Evolutionary conservation across 192 early-diverging fungal species (phyloP).

Genomic region (Coemansia sp.): DNA sequence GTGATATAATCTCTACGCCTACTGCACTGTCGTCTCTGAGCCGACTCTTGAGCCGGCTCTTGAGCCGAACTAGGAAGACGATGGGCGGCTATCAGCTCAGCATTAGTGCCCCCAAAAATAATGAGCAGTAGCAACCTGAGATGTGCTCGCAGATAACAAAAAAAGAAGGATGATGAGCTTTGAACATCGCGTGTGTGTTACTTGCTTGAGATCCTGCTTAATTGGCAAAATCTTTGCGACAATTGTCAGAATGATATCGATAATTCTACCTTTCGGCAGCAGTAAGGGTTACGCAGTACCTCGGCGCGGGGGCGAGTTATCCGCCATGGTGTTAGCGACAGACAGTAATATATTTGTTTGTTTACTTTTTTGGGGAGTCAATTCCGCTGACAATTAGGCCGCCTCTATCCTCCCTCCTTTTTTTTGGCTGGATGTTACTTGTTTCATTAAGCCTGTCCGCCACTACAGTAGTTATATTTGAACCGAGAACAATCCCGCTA

Average conservation of each 20-base stretch:
- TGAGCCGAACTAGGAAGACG: neutral
- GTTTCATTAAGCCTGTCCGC: conserved; percentile 8
- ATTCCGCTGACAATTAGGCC: neutral
- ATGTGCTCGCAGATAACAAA: neutral
- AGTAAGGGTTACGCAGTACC: neutral
- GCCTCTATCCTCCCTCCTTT: neutral
- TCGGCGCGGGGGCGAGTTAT: neutral
- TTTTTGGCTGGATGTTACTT: conserved; percentile 1
- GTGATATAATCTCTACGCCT: too few species aligned
- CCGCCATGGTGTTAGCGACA: neutral
- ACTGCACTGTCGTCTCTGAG: too few species aligned
- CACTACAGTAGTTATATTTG: conserved; percentile 10
- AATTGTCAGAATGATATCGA: neutral
- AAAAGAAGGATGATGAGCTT: neutral
- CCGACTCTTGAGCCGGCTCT: neutral
- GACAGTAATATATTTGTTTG: conserved; percentile 1
- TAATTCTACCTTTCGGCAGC: neutral
- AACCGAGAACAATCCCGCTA: neutral
- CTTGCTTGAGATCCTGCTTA: neutral
- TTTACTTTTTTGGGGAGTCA: neutral
- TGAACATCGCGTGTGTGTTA: neutral
- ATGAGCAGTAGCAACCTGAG: neutral
- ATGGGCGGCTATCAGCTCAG: neutral
- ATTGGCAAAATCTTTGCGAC: neutral
- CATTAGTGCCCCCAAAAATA: neutral